Conservation (phyloP, 495 filamentous ascomycete genomes). For the Chaetomium fimeti region DNA sequence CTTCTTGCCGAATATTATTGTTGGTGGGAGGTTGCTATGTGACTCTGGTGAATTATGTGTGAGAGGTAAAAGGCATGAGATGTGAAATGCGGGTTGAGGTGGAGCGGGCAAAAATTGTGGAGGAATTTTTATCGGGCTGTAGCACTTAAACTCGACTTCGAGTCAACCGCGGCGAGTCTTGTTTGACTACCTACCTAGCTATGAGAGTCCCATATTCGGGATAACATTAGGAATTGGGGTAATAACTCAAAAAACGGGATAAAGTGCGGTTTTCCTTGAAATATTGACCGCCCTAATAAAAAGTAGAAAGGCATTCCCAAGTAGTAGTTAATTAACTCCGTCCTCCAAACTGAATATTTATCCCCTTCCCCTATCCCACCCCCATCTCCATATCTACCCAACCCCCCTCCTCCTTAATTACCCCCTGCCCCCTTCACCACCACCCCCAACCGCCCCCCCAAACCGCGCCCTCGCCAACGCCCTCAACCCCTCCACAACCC, state of each 20-base stretch:
- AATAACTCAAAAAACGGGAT: too few relatives aligned
- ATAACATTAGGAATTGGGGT: too few relatives aligned
- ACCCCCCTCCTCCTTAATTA: neutral
- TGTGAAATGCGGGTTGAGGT: neutral
- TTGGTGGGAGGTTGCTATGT: neutral
- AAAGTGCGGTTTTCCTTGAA: too few relatives aligned
- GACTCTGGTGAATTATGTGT: neutral
- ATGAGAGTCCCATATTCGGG: too few relatives aligned
- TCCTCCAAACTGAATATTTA: too few relatives aligned
- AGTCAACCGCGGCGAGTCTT: too few relatives aligned
- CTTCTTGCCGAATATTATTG: neutral
- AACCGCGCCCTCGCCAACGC: conserved; percentile 60
- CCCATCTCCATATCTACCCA: too few relatives aligned
- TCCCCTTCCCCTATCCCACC: too few relatives aligned
- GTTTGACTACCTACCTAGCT: too few relatives aligned
- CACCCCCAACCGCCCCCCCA: conserved; percentile 36
- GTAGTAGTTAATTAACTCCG: too few relatives aligned
- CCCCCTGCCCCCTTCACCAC: neutral
- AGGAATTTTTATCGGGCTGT: neutral
- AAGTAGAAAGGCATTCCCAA: too few relatives aligned
- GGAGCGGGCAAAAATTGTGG: conserved; percentile 9
- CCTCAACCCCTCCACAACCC: conserved; percentile 64
- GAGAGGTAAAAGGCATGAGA: neutral
- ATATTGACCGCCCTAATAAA: too few relatives aligned
- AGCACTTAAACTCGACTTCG: neutral